Conservation (phyloP, 352 stramenopile genomes). For the Pythium sukuiense region DNA sequence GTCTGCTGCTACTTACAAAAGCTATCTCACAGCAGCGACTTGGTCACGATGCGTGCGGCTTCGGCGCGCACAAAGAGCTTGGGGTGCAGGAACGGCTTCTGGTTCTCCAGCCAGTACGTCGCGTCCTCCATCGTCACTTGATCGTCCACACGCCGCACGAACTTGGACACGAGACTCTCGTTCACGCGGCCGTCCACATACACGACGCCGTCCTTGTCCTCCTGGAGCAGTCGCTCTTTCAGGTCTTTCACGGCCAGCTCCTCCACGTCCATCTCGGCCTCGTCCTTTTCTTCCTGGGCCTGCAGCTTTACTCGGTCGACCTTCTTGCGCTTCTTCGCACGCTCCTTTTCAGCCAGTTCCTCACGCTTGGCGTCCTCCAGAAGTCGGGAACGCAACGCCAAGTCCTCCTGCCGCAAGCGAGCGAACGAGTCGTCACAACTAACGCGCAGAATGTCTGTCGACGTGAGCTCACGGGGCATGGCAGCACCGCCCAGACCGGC, state of each 20-base stretch:
- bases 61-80: conserved; percentile 86
- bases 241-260: conserved; percentile 82
- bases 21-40: conserved; percentile 52
- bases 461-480: conserved; percentile 52
- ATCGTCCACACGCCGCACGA: conserved; percentile 52
- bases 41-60: conserved; percentile 79
- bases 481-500: conserved; percentile 16
- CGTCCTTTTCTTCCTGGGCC: conserved; percentile 78
- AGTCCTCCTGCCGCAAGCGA: conserved; percentile 61
- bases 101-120: conserved; percentile 77
- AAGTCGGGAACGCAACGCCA: conserved; percentile 52
- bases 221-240: conserved; percentile 74
- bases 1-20: not conserved
- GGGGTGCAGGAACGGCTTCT: conserved; percentile 79
- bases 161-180: conserved; percentile 66
- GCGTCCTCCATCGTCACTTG: conserved; percentile 85
- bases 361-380: conserved; percentile 82
- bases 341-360: conserved; percentile 73
- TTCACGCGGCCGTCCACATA: conserved; percentile 82
- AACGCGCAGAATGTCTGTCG: conserved; percentile 81
- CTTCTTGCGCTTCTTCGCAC: conserved; percentile 87
- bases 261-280: conserved; percentile 86
- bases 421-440: conserved; percentile 83
- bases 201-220: conserved; percentile 72
- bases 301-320: conserved; percentile 70